phyloP scores from a whole-genome alignment of 345 rosid species.

The Eucalyptus marginata region DNA sequence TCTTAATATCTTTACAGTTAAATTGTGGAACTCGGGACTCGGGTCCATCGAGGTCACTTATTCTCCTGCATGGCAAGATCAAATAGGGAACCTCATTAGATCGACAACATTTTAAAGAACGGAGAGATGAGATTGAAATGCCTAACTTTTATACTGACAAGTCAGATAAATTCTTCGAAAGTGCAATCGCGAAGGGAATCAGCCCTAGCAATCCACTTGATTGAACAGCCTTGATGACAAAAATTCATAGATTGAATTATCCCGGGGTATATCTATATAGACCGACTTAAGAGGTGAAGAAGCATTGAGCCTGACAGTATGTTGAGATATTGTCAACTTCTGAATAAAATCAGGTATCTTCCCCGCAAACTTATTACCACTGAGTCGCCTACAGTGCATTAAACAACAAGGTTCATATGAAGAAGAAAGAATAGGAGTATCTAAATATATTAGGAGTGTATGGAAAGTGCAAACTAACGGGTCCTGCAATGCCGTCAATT shows the following conservation, averaged over 20 bases:
- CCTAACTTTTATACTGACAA: not conserved
- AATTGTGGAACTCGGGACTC: not conserved
- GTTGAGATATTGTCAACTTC: not conserved
- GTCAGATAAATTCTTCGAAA: not conserved
- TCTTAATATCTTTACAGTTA: not conserved
- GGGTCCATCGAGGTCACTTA: not conserved
- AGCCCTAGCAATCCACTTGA: slow-evolving; percentile 1
- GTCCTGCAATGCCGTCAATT: not conserved
- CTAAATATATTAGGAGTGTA: not conserved
- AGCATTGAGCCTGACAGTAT: not conserved
- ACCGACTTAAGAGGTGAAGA: not conserved
- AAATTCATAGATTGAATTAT: not conserved
- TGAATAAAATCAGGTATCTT: slow-evolving; percentile 1
- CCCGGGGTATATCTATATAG: not conserved
- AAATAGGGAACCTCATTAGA: not conserved
- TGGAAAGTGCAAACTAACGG: not conserved
- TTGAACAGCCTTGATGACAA: not conserved
- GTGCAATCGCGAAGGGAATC: not conserved
- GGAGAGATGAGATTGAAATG: not conserved
- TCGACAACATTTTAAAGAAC: not conserved
- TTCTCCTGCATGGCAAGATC: not conserved
- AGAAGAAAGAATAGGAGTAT: not conserved
- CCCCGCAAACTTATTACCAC: slow-evolving; percentile 5
- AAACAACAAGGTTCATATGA: not conserved
- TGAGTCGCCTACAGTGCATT: not conserved